Percentiles rank a stretch among this genome's conserved stretches.
phyloP scores from a whole-genome alignment of 805 yeast species.

The Cyberlindnera petersonii region DNA sequence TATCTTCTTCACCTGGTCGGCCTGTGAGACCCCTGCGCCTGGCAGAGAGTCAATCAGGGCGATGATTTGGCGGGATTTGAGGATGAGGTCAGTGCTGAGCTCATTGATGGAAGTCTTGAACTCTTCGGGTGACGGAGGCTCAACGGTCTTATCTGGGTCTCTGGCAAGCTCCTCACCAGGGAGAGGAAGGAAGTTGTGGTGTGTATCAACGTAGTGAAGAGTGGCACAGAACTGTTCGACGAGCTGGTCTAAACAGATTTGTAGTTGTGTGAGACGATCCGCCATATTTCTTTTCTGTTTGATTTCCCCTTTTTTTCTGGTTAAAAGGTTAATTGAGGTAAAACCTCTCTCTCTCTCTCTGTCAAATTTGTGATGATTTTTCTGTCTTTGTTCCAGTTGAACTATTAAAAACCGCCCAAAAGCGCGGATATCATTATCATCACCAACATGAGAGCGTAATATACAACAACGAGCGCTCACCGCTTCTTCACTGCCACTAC shows the following conservation, averaged over 20 bases:
- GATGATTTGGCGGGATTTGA: slow-evolving; percentile 82
- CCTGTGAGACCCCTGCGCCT: slow-evolving; percentile 83
- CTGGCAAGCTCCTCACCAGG: slow-evolving; percentile 50
- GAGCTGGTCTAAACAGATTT: slow-evolving; percentile 75
- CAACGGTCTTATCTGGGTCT: slow-evolving; percentile 60
- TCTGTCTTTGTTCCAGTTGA: not conserved
- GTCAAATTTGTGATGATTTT: not conserved
- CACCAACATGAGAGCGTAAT: not conserved
- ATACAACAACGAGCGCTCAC: not conserved
- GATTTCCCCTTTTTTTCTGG: not conserved
- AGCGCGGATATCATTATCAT: not conserved
- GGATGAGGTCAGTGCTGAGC: slow-evolving; percentile 75
- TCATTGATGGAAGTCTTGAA: slow-evolving; percentile 57
- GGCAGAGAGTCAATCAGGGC: slow-evolving; percentile 86
- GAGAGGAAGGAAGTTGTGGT: slow-evolving; percentile 53
- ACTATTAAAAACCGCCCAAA: too few species aligned
- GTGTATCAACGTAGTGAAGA: slow-evolving; percentile 72
- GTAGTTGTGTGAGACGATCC: slow-evolving; percentile 86
- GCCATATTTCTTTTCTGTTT: slow-evolving; percentile 42
- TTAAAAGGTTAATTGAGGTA: too few species aligned
- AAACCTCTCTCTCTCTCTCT: too few species aligned
- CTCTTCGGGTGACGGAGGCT: slow-evolving; percentile 40
- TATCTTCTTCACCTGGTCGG: slow-evolving; percentile 64
- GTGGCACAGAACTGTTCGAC: slow-evolving; percentile 79
- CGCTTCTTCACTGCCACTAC: too few species aligned